These are phyloP conservation scores for Pleurotus giganteus DNA, from an alignment of 768 basidiomycete species.

Conservation along the genomic window DNA sequence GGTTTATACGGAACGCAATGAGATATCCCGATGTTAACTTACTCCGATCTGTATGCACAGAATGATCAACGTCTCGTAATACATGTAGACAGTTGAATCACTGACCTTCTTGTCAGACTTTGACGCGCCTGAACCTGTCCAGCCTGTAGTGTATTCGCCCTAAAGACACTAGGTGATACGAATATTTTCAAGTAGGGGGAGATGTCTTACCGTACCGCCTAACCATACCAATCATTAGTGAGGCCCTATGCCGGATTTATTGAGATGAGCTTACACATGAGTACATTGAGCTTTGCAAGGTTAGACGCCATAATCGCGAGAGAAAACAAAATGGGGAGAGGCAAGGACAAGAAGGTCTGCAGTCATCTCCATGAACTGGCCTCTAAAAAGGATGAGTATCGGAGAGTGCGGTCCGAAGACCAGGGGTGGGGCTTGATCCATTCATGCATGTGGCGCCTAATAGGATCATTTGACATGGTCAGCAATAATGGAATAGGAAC, in stretches of 20 bases:
- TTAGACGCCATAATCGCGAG: slow-evolving; percentile 36
- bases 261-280: slow-evolving; percentile 71
- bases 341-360: neutral
- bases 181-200: neutral
- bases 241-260: too few species aligned
- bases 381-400: neutral
- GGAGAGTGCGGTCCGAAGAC: slow-evolving; percentile 1
- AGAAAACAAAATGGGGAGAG: slow-evolving; percentile 3
- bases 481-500: too few species aligned
- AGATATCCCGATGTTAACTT: slow-evolving; percentile 22
- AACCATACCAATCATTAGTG: neutral
- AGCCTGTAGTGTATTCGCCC: slow-evolving; percentile 95
- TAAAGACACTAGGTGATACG: slow-evolving; percentile 15
- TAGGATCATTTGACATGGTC: too few species aligned
- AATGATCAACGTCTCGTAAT: slow-evolving; percentile 4
- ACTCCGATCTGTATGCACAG: slow-evolving; percentile 64
- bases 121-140: slow-evolving; percentile 86
- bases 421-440: too few species aligned
- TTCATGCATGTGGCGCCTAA: too few species aligned
- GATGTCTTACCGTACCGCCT: slow-evolving; percentile 38
- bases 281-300: slow-evolving; percentile 56
- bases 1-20: slow-evolving; percentile 14
- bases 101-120: slow-evolving; percentile 91
- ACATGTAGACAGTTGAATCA: neutral
- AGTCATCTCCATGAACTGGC: neutral